Evolutionary conservation across 2,329 filamentous ascomycete species (phyloP).

Genomic region (Cladosporium phlei): DNA sequence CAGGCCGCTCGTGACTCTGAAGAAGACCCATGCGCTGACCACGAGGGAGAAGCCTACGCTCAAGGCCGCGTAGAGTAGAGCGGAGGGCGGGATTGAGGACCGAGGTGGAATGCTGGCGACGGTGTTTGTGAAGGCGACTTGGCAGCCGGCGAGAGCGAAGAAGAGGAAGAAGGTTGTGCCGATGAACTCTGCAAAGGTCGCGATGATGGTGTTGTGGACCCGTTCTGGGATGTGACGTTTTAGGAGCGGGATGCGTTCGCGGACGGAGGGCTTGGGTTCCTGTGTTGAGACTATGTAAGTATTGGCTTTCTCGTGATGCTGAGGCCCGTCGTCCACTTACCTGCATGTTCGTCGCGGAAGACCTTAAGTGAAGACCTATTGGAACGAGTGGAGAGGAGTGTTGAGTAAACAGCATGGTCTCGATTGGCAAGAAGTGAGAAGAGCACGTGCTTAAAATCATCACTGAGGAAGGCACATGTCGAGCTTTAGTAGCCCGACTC

Average conservation of each 20-base stretch:
- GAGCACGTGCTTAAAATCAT: too few species aligned
- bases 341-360: too few species aligned
- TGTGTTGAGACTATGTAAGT: not conserved
- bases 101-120: conserved; percentile 19
- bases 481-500: too few species aligned
- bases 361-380: too few species aligned
- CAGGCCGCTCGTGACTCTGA: conserved; percentile 28
- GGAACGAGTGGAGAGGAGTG: too few species aligned
- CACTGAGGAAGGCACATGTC: too few species aligned
- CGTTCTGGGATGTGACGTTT: not conserved
- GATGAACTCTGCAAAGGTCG: conserved; percentile 29
- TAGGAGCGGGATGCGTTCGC: not conserved
- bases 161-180: conserved; percentile 35
- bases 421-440: too few species aligned
- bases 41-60: conserved; percentile 29
- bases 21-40: conserved; percentile 29
- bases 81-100: not conserved
- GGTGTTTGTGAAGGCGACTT: conserved; percentile 43
- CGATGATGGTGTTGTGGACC: conserved; percentile 21
- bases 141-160: conserved; percentile 29
- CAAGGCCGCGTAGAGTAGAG: conserved; percentile 28
- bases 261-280: conserved; percentile 1
- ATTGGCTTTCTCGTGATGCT: not conserved
- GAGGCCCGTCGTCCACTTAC: too few species aligned
- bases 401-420: too few species aligned